Base-by-base conservation (phyloP, 495 filamentous ascomycete genomes). In the Podospora appendiculata region DNA sequence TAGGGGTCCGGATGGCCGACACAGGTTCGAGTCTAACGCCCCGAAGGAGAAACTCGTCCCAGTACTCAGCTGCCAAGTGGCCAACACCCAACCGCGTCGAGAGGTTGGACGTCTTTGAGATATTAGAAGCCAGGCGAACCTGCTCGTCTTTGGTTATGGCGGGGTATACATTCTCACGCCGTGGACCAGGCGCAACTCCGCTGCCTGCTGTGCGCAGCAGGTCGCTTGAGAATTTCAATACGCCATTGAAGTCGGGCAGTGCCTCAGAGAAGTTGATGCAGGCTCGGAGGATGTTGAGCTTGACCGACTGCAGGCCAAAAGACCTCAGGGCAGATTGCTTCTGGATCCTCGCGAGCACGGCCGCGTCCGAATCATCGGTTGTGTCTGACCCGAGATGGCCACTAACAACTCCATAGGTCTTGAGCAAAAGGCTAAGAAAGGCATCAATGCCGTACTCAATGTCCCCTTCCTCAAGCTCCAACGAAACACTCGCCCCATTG, bases 191-290 rank as follows among this genome's bases (percentile, higher is more conserved):
- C 25, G 89, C 87, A 58, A 88, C 82, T 39, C 90, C 80, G 57
- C 86, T 88, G 19, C 90, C 89, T 18, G 87, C 86, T 8, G 86
- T 88, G 43, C 86, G 80, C 42, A 98, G 72, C 1, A 96, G 70
- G 57, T 94, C 84, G 53, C 89, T 82, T 2, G 89, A 93, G 64
- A 90, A 95, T 41, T 81, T 82, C 35, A 97, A 69, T 16, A 96
- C 88, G 8, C 90, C 93, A 45, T 84, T 76, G 65, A 96, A 93
- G 59, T 96, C 89, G 2, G 93, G 92, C 34, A 96, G 75, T 11
- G 93, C 93, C 72, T 98, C 93, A 49, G 88, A 93, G 53, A 95
- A 83, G 64, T 89, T 89, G 48, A 94, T 90, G 59, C 90, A 94
- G 18, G 81, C 80, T 51, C 86, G 81, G 5, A 96, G 75, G 44